phyloP scores from a whole-genome alignment of 495 filamentous ascomycete species.

The Antarctomyces pellizariae region DNA sequence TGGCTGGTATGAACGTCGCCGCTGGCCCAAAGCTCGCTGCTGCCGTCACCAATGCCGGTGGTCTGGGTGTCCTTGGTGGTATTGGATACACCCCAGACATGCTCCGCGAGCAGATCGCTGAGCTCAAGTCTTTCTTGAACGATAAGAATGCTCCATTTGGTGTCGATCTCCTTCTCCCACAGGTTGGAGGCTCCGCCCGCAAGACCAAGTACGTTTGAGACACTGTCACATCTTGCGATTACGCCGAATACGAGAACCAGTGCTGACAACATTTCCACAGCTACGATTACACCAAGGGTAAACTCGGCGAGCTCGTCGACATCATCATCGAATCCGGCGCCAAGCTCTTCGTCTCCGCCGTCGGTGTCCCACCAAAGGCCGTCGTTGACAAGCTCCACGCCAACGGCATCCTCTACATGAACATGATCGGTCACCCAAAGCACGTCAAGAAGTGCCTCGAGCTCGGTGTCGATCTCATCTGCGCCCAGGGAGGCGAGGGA shows the following conservation, averaged over 20 bases:
- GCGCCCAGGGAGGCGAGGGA: slow-evolving; percentile 80
- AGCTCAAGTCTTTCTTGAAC: slow-evolving; percentile 70
- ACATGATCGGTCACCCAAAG: slow-evolving; percentile 99
- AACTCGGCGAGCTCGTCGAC: slow-evolving; percentile 73
- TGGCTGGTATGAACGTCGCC: slow-evolving; percentile 98
- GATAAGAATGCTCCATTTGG: slow-evolving; percentile 98
- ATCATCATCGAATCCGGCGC: slow-evolving; percentile 82
- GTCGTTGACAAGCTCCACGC: slow-evolving; percentile 80
- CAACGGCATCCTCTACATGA: slow-evolving; percentile 86
- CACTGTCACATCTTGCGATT: neutral
- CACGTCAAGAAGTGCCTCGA: slow-evolving; percentile 87
- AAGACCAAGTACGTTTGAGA: slow-evolving; percentile 84
- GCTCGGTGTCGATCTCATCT: slow-evolving; percentile 74
- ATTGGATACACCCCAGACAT: slow-evolving; percentile 94
- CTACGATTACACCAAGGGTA: slow-evolving; percentile 99
- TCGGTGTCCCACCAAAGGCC: slow-evolving; percentile 74
- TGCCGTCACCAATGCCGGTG: slow-evolving; percentile 90
- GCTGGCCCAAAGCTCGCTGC: slow-evolving; percentile 93
- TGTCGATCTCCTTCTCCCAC: slow-evolving; percentile 82
- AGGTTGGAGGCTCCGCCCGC: slow-evolving; percentile 78
- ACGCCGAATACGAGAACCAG: neutral
- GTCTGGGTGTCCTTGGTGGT: slow-evolving; percentile 88
- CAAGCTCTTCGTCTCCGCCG: slow-evolving; percentile 86
- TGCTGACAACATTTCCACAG: slow-evolving; percentile 19
- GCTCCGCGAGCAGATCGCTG: slow-evolving; percentile 81